Percentiles rank a stretch among this genome's conserved stretches.
These are phyloP conservation scores for Ceratorhiza oryzae-sativae DNA, from an alignment of 1,284 basidiomycete genomes.

Conservation along the genomic window DNA sequence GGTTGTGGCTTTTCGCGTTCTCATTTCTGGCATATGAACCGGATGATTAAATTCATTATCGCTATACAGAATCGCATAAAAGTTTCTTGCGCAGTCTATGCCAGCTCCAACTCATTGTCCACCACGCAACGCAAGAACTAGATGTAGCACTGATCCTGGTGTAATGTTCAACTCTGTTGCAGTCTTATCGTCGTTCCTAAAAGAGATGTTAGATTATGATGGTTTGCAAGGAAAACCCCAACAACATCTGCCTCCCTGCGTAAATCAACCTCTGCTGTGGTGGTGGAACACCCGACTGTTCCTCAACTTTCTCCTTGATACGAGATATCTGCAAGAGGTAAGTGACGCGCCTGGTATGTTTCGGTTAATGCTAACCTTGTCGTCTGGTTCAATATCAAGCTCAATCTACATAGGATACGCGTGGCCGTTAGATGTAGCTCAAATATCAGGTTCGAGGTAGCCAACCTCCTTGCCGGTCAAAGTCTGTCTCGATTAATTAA, in stretches of 20 bases:
- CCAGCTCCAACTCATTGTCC: conserved; percentile 53
- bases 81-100: background rate
- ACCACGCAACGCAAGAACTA: conserved; percentile 91
- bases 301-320: conserved; percentile 99
- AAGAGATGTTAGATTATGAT: conserved; percentile 1
- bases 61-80: background rate
- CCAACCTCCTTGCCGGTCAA: conserved; percentile 90
- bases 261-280: conserved; percentile 97
- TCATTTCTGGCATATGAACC: background rate
- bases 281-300: conserved; percentile 98
- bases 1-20: conserved; percentile 17
- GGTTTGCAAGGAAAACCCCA: conserved; percentile 43
- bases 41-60: background rate
- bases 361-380: conserved; percentile 67
- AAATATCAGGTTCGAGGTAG: conserved; percentile 9
- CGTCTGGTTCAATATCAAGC: conserved; percentile 91
- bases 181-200: conserved; percentile 82
- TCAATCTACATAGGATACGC: conserved; percentile 72
- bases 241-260: conserved; percentile 93
- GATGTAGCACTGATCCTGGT: conserved; percentile 86
- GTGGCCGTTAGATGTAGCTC: conserved; percentile 25
- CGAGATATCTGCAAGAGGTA: conserved; percentile 75
- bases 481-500: conserved; percentile 62
- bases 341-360: background rate
- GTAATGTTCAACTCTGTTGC: conserved; percentile 82